Conservation (phyloP, 306 rosid species). For the Quercus alba region DNA sequence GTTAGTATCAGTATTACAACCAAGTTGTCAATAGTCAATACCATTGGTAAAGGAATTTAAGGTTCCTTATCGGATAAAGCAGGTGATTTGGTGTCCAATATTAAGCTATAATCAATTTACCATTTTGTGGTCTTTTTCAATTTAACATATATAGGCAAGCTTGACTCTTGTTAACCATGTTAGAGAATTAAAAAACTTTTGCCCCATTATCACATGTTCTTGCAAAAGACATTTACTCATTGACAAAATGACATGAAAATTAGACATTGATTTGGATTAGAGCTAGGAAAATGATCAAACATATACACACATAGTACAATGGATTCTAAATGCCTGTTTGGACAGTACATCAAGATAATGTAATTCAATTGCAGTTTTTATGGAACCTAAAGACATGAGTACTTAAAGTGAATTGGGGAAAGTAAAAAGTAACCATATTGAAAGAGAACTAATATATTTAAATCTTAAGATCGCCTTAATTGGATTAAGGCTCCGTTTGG, state of each 20-base stretch:
- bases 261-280: too few relatives aligned
- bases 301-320: background rate
- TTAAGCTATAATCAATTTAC: background rate
- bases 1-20: background rate
- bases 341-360: background rate
- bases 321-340: background rate
- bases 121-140: background rate
- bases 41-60: background rate
- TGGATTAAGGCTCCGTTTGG: too few relatives aligned
- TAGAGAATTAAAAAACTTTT: background rate
- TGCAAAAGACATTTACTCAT: too few relatives aligned
- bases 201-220: background rate
- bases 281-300: background rate
- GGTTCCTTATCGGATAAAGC: background rate
- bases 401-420: background rate
- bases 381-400: background rate
- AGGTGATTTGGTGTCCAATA: background rate
- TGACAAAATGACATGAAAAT: too few relatives aligned
- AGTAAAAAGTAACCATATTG: too few relatives aligned
- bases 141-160: background rate
- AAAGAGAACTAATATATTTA: too few relatives aligned
- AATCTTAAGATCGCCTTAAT: too few relatives aligned
- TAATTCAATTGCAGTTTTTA: background rate
- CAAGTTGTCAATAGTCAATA: background rate
- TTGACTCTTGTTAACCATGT: background rate